Base-by-base conservation (phyloP, 805 yeast species). In the Tetrapisispora pingtungensis region DNA sequence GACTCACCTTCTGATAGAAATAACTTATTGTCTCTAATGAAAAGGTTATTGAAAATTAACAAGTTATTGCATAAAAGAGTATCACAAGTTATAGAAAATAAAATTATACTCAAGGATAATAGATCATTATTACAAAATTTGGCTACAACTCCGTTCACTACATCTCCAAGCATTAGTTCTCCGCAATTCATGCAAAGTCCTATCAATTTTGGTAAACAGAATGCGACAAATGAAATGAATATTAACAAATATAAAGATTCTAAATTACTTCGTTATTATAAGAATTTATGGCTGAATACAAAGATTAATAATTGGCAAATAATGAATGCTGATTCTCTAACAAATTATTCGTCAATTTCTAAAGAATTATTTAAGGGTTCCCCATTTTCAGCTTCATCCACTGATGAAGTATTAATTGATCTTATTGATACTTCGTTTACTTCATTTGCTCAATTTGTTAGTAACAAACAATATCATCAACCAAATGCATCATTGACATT, bases 371-470 rank as follows among this genome's bases (percentile, higher is more conserved):
- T 61, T 26, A 58, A 57, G 24, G 61, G 57, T 30, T 52, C 58
- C 5, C 48, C 46, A 8, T 53, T 55, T 26, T 44, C 59, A 20
- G 48, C 60, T 2, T 52, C 46, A 20, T 43, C 49, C 4, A 32
- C 45, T 12, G 65, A 59, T 33, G 45, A 49, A 3, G 30, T 53
- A 8, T 44, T 61, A 4, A 44, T 55, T 13, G 67, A 62, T 45
- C 45, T 62, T 31, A 57, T 62, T 28, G 66, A 62, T 32, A 61
- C 66, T 20, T 69, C 57, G 51, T 67, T 52, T 67, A 73, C 61
- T 44, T 74, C 51, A 46, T 73, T 45, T 56, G 72, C 49, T 47
- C 73, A 46, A 61, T 74, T 40, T 65, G 76, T 59, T 66, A 75
- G 63, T 63, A 74, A 44, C 55, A 66, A 49, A 55, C 70, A 46